A percentile compares a stretch with the other conserved stretches of the same genome.
Evolutionary conservation across 2,329 filamentous ascomycete genomes (phyloP).

Genomic region (Coccinonectria pachysandricola): DNA sequence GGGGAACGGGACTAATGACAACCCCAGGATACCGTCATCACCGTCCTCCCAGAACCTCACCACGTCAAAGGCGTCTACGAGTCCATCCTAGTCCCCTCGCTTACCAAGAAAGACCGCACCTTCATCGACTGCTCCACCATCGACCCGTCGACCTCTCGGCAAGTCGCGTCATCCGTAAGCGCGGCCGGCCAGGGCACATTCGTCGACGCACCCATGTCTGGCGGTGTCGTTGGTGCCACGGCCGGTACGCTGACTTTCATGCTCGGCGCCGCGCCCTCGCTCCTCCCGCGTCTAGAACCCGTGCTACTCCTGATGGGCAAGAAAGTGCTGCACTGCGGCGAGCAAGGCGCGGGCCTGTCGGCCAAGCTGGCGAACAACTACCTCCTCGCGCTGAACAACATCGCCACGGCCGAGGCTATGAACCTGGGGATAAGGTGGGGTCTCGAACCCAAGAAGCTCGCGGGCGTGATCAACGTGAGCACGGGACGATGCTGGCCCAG

Average conservation of each 20-base stretch:
- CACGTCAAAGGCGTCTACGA: constrained; percentile 80
- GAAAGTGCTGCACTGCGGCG: constrained; percentile 75
- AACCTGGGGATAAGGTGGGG: constrained; percentile 53
- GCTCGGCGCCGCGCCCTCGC: constrained; percentile 59
- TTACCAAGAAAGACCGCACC: constrained; percentile 51
- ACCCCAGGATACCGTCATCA: constrained; percentile 69
- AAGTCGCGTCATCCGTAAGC: constrained; percentile 59
- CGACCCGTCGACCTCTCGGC: constrained; percentile 73
- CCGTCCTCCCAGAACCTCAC: constrained; percentile 77
- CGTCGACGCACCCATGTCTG: constrained; percentile 94
- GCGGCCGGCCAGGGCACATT: constrained; percentile 63
- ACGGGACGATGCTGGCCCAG: constrained; percentile 95
- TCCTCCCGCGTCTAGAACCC: constrained; percentile 55
- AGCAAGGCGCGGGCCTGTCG: constrained; percentile 74
- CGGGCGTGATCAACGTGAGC: constrained; percentile 81
- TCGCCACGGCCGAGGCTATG: constrained; percentile 57
- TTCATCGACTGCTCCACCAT: constrained; percentile 98
- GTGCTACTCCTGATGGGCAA: constrained; percentile 76
- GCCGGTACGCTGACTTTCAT: constrained; percentile 92
- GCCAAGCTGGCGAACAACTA: constrained; percentile 98
- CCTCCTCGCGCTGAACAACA: constrained; percentile 86
- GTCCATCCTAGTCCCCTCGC: constrained; percentile 54
- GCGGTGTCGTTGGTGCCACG: constrained; percentile 82
- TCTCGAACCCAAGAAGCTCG: constrained; percentile 54
- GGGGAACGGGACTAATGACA: neutral